Conservation (phyloP, 192 early-diverging fungal genomes). For the Rhizophagus sp. region DNA sequence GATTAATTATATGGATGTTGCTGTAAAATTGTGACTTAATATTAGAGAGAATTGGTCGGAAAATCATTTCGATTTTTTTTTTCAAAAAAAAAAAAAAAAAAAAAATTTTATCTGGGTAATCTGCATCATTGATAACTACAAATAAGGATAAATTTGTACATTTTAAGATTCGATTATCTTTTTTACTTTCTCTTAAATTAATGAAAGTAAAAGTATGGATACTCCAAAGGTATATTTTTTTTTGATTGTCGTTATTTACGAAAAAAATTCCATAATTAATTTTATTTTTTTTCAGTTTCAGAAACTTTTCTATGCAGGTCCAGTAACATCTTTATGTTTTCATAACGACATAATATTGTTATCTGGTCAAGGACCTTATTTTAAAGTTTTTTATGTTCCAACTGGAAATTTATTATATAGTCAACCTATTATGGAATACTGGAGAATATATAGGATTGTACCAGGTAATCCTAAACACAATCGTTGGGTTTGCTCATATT, state of each 20-base stretch:
- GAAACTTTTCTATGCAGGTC: conserved; percentile 27
- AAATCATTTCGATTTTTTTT: background rate
- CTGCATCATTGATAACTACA: background rate
- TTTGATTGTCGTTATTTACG: background rate
- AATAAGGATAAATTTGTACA: background rate
- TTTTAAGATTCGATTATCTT: no score
- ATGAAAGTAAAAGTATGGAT: background rate
- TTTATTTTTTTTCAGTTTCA: background rate
- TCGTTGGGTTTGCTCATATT: background rate
- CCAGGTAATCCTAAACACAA: conserved; percentile 39
- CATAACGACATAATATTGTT: conserved; percentile 49
- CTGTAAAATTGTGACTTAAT: background rate
- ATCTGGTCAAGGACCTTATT: conserved; percentile 56
- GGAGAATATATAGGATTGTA: conserved; percentile 54
- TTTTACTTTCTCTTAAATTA: no score
- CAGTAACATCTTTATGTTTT: conserved; percentile 53
- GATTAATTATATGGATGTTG: background rate
- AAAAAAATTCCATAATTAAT: background rate
- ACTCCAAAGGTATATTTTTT: background rate
- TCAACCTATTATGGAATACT: conserved; percentile 40
- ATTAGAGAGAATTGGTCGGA: background rate
- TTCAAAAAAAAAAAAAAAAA: background rate
- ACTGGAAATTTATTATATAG: conserved; percentile 42
- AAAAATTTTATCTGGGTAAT: background rate
- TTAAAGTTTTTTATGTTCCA: conserved; percentile 51